Evolutionary conservation across 768 basidiomycete genomes (phyloP).

Genomic region (Lentinula lateritia): DNA sequence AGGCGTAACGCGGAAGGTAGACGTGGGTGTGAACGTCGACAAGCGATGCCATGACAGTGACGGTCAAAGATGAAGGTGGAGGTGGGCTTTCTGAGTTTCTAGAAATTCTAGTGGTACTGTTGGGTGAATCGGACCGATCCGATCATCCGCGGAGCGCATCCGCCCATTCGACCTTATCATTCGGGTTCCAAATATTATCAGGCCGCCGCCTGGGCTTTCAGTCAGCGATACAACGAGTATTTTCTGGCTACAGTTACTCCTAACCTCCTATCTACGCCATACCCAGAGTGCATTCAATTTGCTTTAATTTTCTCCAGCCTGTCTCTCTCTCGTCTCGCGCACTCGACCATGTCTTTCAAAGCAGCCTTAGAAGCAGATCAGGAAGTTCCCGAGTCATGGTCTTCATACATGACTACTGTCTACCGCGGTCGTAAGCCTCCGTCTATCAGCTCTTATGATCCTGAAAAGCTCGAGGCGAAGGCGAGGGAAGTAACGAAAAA

Average conservation of each 20-base stretch:
- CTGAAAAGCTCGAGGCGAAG: not conserved
- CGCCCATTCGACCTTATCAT: not conserved
- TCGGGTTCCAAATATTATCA: not conserved
- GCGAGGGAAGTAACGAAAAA: not conserved
- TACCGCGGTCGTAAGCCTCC: not conserved
- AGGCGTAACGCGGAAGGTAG: conserved; percentile 75
- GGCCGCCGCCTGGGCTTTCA: not conserved
- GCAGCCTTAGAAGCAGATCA: not conserved
- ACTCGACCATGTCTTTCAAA: not conserved
- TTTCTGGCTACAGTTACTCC: not conserved
- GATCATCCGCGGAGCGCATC: not conserved
- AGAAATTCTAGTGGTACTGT: not conserved
- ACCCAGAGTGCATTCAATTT: not conserved
- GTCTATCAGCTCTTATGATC: not conserved
- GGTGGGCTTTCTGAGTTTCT: not conserved
- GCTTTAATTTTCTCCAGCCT: not conserved
- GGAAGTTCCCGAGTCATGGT: not conserved
- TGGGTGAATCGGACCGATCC: not conserved
- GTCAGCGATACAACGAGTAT: not conserved
- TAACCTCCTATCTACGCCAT: not conserved
- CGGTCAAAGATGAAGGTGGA: not conserved
- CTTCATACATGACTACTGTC: not conserved
- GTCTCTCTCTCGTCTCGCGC: not conserved
- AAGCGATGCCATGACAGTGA: conserved; percentile 20
- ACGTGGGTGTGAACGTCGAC: conserved; percentile 87